Evolutionary conservation across 139 green algal species (phyloP).

Genomic region (Edaphochlamys debaryana): DNA sequence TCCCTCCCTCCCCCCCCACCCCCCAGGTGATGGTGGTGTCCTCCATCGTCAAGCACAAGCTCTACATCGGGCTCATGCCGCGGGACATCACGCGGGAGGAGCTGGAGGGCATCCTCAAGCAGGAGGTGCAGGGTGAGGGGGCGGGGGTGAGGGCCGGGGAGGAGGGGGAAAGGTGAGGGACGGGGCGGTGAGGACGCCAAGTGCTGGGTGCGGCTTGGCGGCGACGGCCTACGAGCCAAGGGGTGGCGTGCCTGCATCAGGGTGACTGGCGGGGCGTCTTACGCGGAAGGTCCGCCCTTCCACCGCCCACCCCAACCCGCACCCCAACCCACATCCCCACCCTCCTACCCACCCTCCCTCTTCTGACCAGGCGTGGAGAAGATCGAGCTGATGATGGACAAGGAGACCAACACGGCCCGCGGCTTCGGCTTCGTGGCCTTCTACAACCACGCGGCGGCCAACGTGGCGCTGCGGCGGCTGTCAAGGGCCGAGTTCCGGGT

Average conservation of each 20-base stretch:
- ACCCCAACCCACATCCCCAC: too few species aligned
- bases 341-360: too few species aligned
- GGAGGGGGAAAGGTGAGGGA: neutral
- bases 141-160: neutral
- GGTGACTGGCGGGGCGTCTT: too few species aligned
- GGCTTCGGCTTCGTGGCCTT: constrained; percentile 93
- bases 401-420: constrained; percentile 75
- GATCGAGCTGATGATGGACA: constrained; percentile 72
- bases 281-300: too few species aligned
- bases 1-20: neutral
- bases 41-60: constrained; percentile 84
- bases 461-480: constrained; percentile 71
- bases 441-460: constrained; percentile 89
- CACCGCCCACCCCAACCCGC: too few species aligned
- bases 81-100: constrained; percentile 66
- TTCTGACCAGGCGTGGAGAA: constrained; percentile 60
- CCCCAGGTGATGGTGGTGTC: constrained; percentile 52
- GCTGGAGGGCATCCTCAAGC: constrained; percentile 52
- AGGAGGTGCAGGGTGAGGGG: constrained; percentile 43
- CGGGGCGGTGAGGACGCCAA: neutral
- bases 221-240: too few species aligned
- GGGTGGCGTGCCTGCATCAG: too few species aligned
- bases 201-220: too few species aligned
- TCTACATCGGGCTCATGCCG: constrained; percentile 91
- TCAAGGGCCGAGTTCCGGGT: constrained; percentile 70